phyloP scores from a whole-genome alignment of 1,139 yeast genomes.

The Blastobotrys niveus region DNA sequence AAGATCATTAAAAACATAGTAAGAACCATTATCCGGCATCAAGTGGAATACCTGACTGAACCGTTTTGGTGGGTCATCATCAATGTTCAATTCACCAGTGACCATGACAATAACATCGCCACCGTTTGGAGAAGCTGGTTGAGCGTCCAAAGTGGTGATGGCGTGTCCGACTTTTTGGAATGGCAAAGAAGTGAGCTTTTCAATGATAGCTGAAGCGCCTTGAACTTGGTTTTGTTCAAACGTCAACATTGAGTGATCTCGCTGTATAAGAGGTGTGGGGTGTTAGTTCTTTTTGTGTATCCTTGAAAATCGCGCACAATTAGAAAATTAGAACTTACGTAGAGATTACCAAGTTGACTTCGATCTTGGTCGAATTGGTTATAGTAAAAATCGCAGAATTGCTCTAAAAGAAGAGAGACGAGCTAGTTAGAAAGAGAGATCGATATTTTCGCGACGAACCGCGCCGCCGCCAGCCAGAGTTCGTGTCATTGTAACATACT shows the following conservation, averaged over 20 bases:
- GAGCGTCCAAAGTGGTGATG: constrained; percentile 93
- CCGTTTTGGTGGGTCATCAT: constrained; percentile 92
- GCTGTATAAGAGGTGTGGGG: constrained; percentile 32
- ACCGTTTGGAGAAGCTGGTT: constrained; percentile 80
- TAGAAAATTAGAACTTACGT: constrained; percentile 42
- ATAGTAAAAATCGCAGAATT: constrained; percentile 91
- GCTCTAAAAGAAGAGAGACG: constrained; percentile 43
- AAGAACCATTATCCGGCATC: constrained; percentile 85
- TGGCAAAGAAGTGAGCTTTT: constrained; percentile 80
- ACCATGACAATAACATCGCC: constrained; percentile 97
- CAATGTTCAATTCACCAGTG: constrained; percentile 89
- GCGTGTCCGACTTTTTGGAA: constrained; percentile 90
- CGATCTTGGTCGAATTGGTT: constrained; percentile 92
- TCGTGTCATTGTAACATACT: no score
- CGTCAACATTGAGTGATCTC: constrained; percentile 96
- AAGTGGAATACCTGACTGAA: constrained; percentile 97
- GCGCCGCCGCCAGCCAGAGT: no score
- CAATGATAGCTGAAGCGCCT: constrained; percentile 89
- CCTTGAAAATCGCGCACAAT: not conserved
- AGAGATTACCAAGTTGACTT: constrained; percentile 84
- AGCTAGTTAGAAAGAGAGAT: constrained; percentile 11
- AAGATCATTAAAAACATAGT: constrained; percentile 92
- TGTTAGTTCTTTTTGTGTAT: not conserved
- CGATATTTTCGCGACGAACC: not conserved
- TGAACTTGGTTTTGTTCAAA: constrained; percentile 92